Conservation (phyloP, 2,329 filamentous ascomycete species). For the Sclerotinia glacialis region DNA sequence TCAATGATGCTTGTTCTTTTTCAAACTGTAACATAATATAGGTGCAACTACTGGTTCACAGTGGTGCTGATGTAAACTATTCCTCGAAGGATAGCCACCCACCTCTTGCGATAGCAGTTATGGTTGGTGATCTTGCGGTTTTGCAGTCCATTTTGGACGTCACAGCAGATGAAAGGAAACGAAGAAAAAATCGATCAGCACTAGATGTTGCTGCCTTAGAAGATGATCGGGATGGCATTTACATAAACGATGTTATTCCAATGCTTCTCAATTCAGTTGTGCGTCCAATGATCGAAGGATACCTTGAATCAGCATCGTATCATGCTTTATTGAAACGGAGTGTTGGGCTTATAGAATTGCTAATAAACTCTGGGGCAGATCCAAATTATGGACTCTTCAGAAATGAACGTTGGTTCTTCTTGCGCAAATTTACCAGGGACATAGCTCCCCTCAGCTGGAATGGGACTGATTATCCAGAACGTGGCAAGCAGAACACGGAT, state of each 20-base stretch:
- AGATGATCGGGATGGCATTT: too few relatives aligned
- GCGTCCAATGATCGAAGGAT: not conserved
- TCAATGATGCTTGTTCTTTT: not conserved
- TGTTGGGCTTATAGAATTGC: not conserved
- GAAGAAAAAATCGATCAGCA: too few relatives aligned
- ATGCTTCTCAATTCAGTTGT: not conserved
- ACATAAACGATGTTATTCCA: not conserved
- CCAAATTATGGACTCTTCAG: not conserved
- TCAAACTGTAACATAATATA: not conserved
- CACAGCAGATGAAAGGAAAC: not conserved
- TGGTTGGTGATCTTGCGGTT: not conserved
- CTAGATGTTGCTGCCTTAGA: too few relatives aligned
- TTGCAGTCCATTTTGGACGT: not conserved
- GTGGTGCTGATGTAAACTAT: not conserved
- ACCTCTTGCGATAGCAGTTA: not conserved
- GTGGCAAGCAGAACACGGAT: not conserved
- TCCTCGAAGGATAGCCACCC: accelerated
- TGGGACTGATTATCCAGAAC: not conserved
- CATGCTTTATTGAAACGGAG: not conserved
- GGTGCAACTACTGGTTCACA: not conserved
- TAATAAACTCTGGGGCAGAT: not conserved
- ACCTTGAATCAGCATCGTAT: not conserved
- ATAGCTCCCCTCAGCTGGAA: too few relatives aligned
- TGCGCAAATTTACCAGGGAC: not conserved
- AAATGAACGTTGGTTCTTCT: not conserved